Conservation (phyloP, 805 yeast species). For the Metschnikowia corniflorae region DNA sequence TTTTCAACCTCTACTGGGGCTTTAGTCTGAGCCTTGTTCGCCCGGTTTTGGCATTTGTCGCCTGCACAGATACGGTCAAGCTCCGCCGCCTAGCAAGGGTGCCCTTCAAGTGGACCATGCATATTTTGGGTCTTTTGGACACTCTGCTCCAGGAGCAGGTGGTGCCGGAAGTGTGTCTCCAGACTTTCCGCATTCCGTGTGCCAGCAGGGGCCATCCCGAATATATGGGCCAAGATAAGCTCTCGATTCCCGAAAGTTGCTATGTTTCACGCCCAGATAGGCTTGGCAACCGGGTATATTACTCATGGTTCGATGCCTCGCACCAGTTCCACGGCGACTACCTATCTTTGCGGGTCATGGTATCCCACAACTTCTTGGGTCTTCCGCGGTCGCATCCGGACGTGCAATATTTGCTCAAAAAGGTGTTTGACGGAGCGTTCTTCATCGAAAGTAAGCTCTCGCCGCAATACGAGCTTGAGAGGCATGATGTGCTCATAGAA, state of each 20-base stretch:
- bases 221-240: conserved; percentile 11
- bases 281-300: conserved; percentile 4
- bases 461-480: conserved; percentile 10
- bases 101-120: conserved; percentile 17
- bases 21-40: conserved; percentile 25
- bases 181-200: conserved; percentile 24
- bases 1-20: conserved; percentile 35
- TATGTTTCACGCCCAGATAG: conserved; percentile 7
- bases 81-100: conserved; percentile 16
- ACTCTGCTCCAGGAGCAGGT: conserved; percentile 21
- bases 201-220: conserved; percentile 30
- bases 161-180: conserved; percentile 22
- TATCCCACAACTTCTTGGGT: conserved; percentile 12
- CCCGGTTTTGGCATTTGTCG: conserved; percentile 25
- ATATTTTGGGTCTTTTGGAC: conserved; percentile 12
- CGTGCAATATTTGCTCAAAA: conserved; percentile 22
- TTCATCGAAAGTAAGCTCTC: conserved; percentile 22
- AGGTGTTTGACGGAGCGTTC: conserved; percentile 21
- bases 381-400: conserved; percentile 24
- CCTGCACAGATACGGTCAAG: conserved; percentile 23
- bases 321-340: conserved; percentile 15
- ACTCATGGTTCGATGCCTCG: conserved; percentile 18
- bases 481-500: conserved; percentile 21
- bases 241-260: conserved; percentile 12
- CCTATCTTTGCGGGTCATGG: conserved; percentile 12